Conservation (phyloP, 2,329 filamentous ascomycete species). For the Curvularia sp. region DNA sequence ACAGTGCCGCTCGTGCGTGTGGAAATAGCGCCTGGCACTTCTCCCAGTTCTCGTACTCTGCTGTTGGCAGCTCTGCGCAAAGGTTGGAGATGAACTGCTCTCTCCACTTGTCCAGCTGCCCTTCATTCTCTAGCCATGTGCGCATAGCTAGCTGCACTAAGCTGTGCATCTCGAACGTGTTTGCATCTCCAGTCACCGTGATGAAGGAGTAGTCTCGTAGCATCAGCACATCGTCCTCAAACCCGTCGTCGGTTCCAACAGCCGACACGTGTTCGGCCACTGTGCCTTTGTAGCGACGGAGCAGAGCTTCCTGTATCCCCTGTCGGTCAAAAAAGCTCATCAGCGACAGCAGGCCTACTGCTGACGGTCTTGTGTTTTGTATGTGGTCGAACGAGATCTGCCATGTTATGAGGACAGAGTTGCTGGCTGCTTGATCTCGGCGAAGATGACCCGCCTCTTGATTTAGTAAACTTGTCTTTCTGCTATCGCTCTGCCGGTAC, state of each 20-base stretch:
- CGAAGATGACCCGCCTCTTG: background rate
- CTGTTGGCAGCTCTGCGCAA: background rate
- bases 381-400: background rate
- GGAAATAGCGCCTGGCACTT: background rate
- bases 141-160: constrained; percentile 51
- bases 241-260: constrained; percentile 16
- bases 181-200: constrained; percentile 18
- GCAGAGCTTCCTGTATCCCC: too few species aligned
- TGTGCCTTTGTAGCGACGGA: background rate
- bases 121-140: constrained; percentile 23
- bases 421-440: background rate
- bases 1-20: background rate
- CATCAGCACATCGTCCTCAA: constrained; percentile 42
- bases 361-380: background rate
- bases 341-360: background rate
- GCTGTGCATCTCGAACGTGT: constrained; percentile 52
- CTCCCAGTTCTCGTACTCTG: background rate
- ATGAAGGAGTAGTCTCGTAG: constrained; percentile 53
- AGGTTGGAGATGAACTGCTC: background rate
- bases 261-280: too few species aligned
- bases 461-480: constrained; percentile 25
- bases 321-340: too few species aligned
- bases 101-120: constrained; percentile 35
- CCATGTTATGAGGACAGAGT: background rate
- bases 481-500: constrained; percentile 48